Evolutionary conservation across 2,329 filamentous ascomycete species (phyloP).

Genomic region (Chalaropsis ovoidea): DNA sequence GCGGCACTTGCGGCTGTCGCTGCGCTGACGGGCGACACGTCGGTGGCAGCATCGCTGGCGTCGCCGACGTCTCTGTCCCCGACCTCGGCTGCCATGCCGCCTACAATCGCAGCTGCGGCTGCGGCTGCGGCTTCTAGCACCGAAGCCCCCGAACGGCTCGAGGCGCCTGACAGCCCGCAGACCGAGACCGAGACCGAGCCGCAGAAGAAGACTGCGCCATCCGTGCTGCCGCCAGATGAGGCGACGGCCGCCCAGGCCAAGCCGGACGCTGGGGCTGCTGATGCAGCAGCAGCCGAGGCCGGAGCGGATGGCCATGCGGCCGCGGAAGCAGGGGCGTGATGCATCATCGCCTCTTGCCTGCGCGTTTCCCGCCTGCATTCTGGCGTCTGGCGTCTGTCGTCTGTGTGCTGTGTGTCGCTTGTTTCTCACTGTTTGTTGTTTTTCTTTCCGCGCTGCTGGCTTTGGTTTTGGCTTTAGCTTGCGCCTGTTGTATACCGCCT

Average conservation of each 20-base stretch:
- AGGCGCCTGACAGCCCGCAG: not conserved
- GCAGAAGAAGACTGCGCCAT: not conserved
- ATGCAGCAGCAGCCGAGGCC: not conserved
- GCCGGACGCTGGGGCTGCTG: not conserved
- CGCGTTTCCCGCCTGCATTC: too few relatives aligned
- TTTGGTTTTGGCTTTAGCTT: not conserved
- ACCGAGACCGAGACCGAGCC: not conserved
- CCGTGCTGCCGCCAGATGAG: not conserved
- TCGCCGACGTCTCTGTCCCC: not conserved
- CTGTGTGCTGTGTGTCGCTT: not conserved
- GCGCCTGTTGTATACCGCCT: not conserved
- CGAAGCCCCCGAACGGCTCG: not conserved
- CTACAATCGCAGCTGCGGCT: not conserved
- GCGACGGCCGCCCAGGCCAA: not conserved
- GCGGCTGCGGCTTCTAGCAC: not conserved
- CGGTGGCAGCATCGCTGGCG: not conserved
- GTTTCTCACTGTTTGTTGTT: not conserved
- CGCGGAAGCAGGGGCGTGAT: not conserved
- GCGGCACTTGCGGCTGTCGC: slow-evolving; percentile 8
- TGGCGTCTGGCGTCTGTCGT: not conserved
- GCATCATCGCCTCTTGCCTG: too few relatives aligned
- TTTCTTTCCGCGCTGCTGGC: not conserved
- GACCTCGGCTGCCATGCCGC: not conserved
- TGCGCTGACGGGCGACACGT: slow-evolving; percentile 4
- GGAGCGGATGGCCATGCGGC: not conserved